phyloP scores from a whole-genome alignment of 2,329 filamentous ascomycete species.

The Penicillium sp. region DNA sequence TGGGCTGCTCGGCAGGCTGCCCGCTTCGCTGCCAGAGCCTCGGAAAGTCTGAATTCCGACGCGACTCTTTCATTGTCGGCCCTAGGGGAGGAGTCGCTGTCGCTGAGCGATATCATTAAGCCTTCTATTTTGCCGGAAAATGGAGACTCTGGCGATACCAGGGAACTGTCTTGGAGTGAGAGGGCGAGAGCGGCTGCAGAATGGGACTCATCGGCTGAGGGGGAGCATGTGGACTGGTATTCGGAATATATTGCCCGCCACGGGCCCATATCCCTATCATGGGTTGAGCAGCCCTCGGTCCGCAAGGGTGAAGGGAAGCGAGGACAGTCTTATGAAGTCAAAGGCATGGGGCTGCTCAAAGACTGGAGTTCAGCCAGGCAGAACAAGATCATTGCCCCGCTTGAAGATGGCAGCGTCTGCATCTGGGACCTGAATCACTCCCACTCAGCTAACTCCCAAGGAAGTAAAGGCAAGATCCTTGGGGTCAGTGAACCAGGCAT shows the following conservation, averaged over 20 bases:
- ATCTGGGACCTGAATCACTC: conserved; percentile 70
- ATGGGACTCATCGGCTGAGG: conserved; percentile 76
- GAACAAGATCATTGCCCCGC: conserved; percentile 66
- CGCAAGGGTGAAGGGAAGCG: conserved; percentile 35
- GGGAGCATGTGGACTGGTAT: conserved; percentile 77
- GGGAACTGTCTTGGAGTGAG: conserved; percentile 24
- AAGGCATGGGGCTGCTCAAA: conserved; percentile 68
- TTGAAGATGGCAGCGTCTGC: conserved; percentile 85
- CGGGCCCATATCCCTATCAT: conserved; percentile 69
- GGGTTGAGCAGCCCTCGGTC: conserved; percentile 64
- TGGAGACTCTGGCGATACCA: not conserved
- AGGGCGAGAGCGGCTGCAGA: conserved; percentile 52
- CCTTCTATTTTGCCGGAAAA: conserved; percentile 13
- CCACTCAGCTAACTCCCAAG: conserved; percentile 26
- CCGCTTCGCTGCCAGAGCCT: conserved; percentile 19
- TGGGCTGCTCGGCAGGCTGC: conserved; percentile 55
- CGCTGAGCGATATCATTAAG: conserved; percentile 36
- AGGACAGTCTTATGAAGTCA: conserved; percentile 58
- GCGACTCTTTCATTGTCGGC: conserved; percentile 32
- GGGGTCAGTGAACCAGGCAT: conserved; percentile 65
- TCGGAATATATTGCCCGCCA: conserved; percentile 82
- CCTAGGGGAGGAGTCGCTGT: conserved; percentile 33
- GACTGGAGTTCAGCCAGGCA: conserved; percentile 52
- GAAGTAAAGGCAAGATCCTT: conserved; percentile 57
- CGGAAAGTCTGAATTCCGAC: conserved; percentile 51